These are phyloP conservation scores for Exophiala viscosa DNA, from an alignment of 2,329 filamentous ascomycete genomes.

Conservation along the genomic window DNA sequence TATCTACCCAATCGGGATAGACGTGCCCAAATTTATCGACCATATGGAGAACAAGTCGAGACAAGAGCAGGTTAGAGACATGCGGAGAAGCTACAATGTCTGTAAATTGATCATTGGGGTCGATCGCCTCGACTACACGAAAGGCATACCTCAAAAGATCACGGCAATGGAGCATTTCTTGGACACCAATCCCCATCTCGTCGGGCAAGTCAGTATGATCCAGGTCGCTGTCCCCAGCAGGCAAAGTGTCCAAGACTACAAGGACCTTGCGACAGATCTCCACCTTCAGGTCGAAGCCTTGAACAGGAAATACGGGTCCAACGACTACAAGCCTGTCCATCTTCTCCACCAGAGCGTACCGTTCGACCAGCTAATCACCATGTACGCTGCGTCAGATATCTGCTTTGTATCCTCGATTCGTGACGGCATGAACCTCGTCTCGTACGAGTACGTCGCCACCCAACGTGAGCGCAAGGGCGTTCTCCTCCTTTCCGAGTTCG, in stretches of 20 bases:
- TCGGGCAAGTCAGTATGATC: constrained; percentile 83
- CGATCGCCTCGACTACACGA: constrained; percentile 83
- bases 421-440: constrained; percentile 97
- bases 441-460: constrained; percentile 87
- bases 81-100: constrained; percentile 71
- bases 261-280: constrained; percentile 44
- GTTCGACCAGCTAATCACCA: constrained; percentile 81
- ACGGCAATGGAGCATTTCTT: constrained; percentile 91
- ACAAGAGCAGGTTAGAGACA: constrained; percentile 64
- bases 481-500: constrained; percentile 92
- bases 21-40: constrained; percentile 48
- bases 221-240: constrained; percentile 83
- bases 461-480: constrained; percentile 82
- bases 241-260: constrained; percentile 66
- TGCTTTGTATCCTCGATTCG: constrained; percentile 91
- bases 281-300: constrained; percentile 42
- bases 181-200: constrained; percentile 84
- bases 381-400: constrained; percentile 76
- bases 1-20: constrained; percentile 90
- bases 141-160: constrained; percentile 92
- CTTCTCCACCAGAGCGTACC: constrained; percentile 69
- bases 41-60: constrained; percentile 61
- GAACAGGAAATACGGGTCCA: constrained; percentile 81
- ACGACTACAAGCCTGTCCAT: constrained; percentile 87
- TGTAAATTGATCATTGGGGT: constrained; percentile 93